These are phyloP conservation scores for Peronosclerospora sorghi DNA, from an alignment of 352 stramenopile genomes.

Conservation along the genomic window DNA sequence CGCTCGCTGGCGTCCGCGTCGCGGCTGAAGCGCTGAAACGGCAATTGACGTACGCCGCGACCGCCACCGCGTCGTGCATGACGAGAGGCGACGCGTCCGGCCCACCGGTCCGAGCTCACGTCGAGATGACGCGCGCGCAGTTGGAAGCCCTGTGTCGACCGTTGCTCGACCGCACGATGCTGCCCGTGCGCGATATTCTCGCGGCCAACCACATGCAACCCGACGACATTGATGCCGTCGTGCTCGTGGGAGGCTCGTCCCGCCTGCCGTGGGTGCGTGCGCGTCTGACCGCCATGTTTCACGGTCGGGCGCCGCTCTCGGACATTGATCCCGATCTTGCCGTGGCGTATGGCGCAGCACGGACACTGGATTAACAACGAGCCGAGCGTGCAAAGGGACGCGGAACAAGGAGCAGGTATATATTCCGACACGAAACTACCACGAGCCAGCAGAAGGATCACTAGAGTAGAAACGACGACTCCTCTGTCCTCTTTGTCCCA, in stretches of 20 bases:
- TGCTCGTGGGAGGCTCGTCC: slow-evolving; percentile 46
- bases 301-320: slow-evolving; percentile 28
- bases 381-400: too few species aligned
- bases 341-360: slow-evolving; percentile 49
- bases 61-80: slow-evolving; percentile 26
- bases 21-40: slow-evolving; percentile 49
- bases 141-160: slow-evolving; percentile 35
- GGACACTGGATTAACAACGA: slow-evolving; percentile 41
- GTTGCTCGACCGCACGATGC: slow-evolving; percentile 45
- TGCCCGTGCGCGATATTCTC: slow-evolving; percentile 41
- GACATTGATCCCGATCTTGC: slow-evolving; percentile 61
- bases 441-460: too few species aligned
- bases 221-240: slow-evolving; percentile 42
- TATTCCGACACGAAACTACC: too few species aligned
- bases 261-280: slow-evolving; percentile 46
- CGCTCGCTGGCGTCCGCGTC: slow-evolving; percentile 35
- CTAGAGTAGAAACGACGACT: too few species aligned
- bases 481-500: too few species aligned
- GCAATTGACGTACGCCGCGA: slow-evolving; percentile 20
- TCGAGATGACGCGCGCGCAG: slow-evolving; percentile 29
- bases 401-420: too few species aligned
- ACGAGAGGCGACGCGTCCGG: slow-evolving; percentile 1
- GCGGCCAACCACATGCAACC: slow-evolving; percentile 43
- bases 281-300: slow-evolving; percentile 36
- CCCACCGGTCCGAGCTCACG: slow-evolving; percentile 6